These are phyloP conservation scores for Petunia axillaris DNA, from an alignment of 257 asterid species.

Conservation along the genomic window DNA sequence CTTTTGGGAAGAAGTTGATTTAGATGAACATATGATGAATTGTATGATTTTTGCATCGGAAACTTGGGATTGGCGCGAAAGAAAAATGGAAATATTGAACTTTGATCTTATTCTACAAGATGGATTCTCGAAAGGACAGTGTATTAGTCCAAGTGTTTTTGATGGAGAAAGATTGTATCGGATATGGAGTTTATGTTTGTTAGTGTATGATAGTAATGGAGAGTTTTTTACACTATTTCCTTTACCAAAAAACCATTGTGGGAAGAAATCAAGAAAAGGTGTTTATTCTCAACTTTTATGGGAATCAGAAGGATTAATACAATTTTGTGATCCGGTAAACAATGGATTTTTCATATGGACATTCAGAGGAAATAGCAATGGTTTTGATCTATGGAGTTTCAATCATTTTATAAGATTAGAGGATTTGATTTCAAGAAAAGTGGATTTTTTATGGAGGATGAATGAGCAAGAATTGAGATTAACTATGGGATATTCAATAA, in stretches of 20 bases:
- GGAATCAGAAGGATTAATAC: slow-evolving; percentile 33
- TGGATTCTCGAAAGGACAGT: slow-evolving; percentile 24
- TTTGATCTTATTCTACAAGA: background rate
- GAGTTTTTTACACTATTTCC: slow-evolving; percentile 26
- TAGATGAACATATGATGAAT: background rate
- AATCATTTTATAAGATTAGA: slow-evolving; percentile 16
- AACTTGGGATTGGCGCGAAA: slow-evolving; percentile 33
- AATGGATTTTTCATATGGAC: slow-evolving; percentile 24
- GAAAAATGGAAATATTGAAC: slow-evolving; percentile 13
- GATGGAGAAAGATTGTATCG: slow-evolving; percentile 23
- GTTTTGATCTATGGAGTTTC: slow-evolving; percentile 20
- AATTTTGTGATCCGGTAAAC: slow-evolving; percentile 21
- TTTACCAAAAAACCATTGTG: slow-evolving; percentile 6
- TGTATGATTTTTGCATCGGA: slow-evolving; percentile 30
- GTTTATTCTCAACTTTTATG: slow-evolving; percentile 28
- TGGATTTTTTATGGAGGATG: background rate
- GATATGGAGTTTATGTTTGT: slow-evolving; percentile 37
- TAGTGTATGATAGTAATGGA: slow-evolving; percentile 7
- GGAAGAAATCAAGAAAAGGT: background rate
- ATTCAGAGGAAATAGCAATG: background rate
- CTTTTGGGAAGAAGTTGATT: slow-evolving; percentile 31
- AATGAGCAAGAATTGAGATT: background rate
- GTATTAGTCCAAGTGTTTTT: slow-evolving; percentile 14
- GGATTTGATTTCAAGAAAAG: background rate
- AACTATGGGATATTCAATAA: background rate